Base-by-base conservation (phyloP, 371 early-diverging fungal species). In the Mucor saturninus region DNA sequence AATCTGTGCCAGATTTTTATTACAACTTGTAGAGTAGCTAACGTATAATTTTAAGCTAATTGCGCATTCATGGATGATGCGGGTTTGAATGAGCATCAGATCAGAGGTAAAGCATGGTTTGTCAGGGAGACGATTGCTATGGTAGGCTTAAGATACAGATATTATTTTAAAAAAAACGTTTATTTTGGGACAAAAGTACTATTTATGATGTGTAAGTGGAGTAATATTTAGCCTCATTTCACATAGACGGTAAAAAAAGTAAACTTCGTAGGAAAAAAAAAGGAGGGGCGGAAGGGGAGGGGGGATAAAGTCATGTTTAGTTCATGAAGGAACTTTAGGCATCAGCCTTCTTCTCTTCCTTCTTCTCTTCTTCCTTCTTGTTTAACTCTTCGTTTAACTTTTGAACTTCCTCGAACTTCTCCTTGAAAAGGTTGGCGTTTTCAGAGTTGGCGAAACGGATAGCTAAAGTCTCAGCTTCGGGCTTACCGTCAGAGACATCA, bases 391-490 rank as follows among this genome's bases (percentile, higher is more conserved):
- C 63, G 46, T 81, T 81, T 15, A 62, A 60, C 71, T 75, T 75
- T 59, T 77, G 76, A 21, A 69, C 76, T 63, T 79, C 68, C 52
- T 79, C 80, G 56, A 82, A 82, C 69, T 82, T 69, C 4, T 77
- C 78, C 75, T 82, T 82, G 76, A 82, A 82, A n/a, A 74, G 59
- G 52, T 77, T 74, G 59, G 83, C 80, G 39, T 82, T 96, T 51
- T 98, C 98, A 55, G 93, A 75, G 86, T 95, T 97, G 71, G 93
- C 96, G 65, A 98, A 96, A 65, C 98, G 93, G 63, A 97, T 95
- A 57, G 98, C 98, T 64, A 98, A 83, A 28, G 93, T 84, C 77
- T 98, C 95, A 50, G 89, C 83, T 51, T 86, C 84, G 29, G 91
- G 74, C 67, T 88, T 90, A 32, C 92, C 97, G 38, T 98, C 98